Conservation (phyloP, 331 rosid species). For the Cydonia oblonga region DNA sequence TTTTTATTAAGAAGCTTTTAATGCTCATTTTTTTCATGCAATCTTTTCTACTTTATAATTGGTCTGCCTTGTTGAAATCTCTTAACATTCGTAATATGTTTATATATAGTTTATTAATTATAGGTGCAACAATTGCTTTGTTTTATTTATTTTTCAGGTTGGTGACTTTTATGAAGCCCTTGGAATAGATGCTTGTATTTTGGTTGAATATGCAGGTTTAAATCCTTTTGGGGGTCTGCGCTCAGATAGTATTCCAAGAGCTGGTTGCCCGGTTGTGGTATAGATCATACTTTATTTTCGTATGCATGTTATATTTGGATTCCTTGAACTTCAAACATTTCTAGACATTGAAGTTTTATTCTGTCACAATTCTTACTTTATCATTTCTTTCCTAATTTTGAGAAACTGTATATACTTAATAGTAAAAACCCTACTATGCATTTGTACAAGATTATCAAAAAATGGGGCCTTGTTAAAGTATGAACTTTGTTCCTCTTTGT, state of each 20-base stretch:
- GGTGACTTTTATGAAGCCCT: constrained; percentile 92
- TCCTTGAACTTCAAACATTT: neutral
- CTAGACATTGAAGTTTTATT: neutral
- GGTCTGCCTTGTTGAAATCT: neutral
- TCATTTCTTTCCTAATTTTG: neutral
- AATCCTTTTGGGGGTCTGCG: constrained; percentile 91
- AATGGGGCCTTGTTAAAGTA: neutral
- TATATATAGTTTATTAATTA: constrained; percentile 8
- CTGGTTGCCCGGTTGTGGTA: constrained; percentile 99
- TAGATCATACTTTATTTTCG: neutral
- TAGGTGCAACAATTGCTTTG: neutral
- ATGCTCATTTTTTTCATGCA: neutral
- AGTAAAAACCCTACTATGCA: neutral
- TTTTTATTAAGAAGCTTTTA: neutral
- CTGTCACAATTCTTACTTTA: neutral
- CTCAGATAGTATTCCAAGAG: constrained; percentile 73
- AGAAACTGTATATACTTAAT: neutral
- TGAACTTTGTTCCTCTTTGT: neutral
- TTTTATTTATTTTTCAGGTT: constrained; percentile 38
- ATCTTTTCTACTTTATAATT: neutral
- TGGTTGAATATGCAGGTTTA: constrained; percentile 87
- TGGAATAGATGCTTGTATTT: constrained; percentile 87
- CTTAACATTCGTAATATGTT: neutral
- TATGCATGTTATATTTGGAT: constrained; percentile 5
- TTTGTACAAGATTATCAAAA: neutral